These are phyloP conservation scores for Agroathelia rolfsii DNA, from an alignment of 1,284 basidiomycete genomes.

Conservation along the genomic window DNA sequence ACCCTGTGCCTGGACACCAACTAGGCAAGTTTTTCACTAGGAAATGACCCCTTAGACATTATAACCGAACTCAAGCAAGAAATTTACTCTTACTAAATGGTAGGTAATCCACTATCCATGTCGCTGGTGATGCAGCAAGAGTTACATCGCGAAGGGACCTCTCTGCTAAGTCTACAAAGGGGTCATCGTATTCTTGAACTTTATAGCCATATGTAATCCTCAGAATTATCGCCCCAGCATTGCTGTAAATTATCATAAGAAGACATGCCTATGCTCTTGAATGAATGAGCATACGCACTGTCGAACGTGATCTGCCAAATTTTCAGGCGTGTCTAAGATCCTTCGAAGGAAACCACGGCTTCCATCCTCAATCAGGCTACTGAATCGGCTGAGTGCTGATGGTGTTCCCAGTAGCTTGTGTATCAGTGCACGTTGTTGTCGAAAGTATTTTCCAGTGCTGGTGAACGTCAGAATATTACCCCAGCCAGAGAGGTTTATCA, in stretches of 20 bases:
- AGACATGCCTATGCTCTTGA: too few species aligned
- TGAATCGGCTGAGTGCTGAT: too few species aligned
- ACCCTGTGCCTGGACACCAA: conserved; percentile 21
- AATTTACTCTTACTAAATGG: too few species aligned
- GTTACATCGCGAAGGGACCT: conserved; percentile 33
- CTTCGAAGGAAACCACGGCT: conserved; percentile 21
- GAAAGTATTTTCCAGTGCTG: too few species aligned
- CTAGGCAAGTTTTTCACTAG: conserved; percentile 19
- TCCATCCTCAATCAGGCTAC: too few species aligned
- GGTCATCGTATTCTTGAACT: conserved; percentile 21
- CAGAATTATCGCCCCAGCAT: conserved; percentile 27
- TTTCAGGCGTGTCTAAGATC: conserved; percentile 21
- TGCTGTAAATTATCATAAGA: too few species aligned
- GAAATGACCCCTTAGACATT: conserved; percentile 1
- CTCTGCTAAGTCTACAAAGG: conserved; percentile 28
- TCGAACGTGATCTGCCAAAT: conserved; percentile 22
- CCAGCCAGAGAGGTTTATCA: too few species aligned
- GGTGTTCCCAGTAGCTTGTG: too few species aligned
- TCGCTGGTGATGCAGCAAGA: conserved; percentile 26
- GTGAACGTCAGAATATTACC: too few species aligned
- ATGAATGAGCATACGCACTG: too few species aligned
- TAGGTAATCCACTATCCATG: conserved; percentile 29
- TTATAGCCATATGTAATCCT: conserved; percentile 29
- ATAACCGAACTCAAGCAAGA: conserved; percentile 1
- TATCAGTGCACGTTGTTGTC: too few species aligned